Base-by-base conservation (phyloP, 2,329 filamentous ascomycete genomes). In the Cordyceps tenuipes region DNA sequence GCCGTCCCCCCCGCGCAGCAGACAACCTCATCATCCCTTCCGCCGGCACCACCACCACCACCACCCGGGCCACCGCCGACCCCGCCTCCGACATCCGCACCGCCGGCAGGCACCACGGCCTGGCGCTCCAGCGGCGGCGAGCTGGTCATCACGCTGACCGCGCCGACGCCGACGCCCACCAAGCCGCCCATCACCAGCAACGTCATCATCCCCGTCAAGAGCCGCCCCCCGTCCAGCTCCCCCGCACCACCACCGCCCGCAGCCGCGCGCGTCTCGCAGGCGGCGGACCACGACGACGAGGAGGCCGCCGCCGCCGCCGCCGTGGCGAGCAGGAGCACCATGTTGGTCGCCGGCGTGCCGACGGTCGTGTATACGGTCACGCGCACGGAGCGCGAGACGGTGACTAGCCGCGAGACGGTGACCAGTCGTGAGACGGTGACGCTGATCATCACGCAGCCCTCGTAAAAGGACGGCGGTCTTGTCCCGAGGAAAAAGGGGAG, bases 311-410 rank as follows among this genome's bases (percentile, higher is more conserved):
- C 65, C n/a, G n/a, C n/a, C n/a, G n/a, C n/a, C n/a, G n/a, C n/a
- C n/a, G n/a, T n/a, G n/a, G n/a, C n/a, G n/a, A n/a, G n/a, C n/a
- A n/a, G 29, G 4, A 67, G 69, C 6, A 66, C 69, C 0, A 56
- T 60, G 6, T 48, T 63, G 17, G 66, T 70, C 21, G 64, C 68
- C 36, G 71, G 71, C 3, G 68, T 67, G n/a, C 68, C 70, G 2
- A 73, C 72, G 10, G 70, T 74, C 39, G 64, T 74, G 12, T 71
- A 66, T 61, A 75, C 74, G 5, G 70, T 75, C 2, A 76, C 74
- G 5, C 68, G 71, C 29, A 74, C 63, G 50, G 17, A 21, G 62
- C 65, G 57, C 21, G 64, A 69, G 64, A 73, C 69, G 7, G 68
- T 70, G 9, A 75, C 51, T 15, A 31, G 15, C 9, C 53, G 43